Base-by-base conservation (phyloP, 257 asterid genomes). In the Marsdenia floribunda region DNA sequence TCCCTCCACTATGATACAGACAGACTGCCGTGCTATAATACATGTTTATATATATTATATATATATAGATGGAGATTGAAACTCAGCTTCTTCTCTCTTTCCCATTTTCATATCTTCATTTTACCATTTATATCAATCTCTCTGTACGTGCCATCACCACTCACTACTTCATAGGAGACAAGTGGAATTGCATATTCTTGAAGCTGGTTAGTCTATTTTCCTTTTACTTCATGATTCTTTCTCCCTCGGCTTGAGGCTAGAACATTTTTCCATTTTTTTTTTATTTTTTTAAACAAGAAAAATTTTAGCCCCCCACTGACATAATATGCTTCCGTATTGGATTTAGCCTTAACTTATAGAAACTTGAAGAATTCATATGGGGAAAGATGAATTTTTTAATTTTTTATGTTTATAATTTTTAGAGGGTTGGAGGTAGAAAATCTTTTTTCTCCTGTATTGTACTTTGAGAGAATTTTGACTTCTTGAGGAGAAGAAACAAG, bases 141-240 rank as follows among this genome's bases (percentile, higher is more conserved):
- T 35, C 2, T 35, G 68, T 11, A 61, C 68, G 15, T 33, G 49
- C 70, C 71, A 66, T 52, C 71, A 66, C 33, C 15, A 18, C 6
- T 24, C 15, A 16, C 29, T 44, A 15, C 13, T 18, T 64, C 47
- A 6, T 21, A 66, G 50, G 33, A 66, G 52, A 38, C 50, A 7
- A 38, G 29, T 66, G 71, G 71, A 40, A 18, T 66, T 38, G 50
- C 71, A 38, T 38, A 66, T 16, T 66, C 71, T 66, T 66, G 50
- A 66, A 66, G 16, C 37, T 66, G 71, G 71, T 66, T 0, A 37
- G 52, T 66, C 69, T 29, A 38, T 38, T 38, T 66, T 38, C 15
- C 24, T 10, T 40, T 66, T 38, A 9, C 24, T 21, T 6, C 8
- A 0, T 8, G 22, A 55, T 55, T 55, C 7, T 55, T 21, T 16